Percentiles rank a stretch among this genome's conserved stretches.
These are phyloP conservation scores for Heterobasidion occidentale DNA, from an alignment of 1,284 basidiomycete genomes.

Conservation along the genomic window DNA sequence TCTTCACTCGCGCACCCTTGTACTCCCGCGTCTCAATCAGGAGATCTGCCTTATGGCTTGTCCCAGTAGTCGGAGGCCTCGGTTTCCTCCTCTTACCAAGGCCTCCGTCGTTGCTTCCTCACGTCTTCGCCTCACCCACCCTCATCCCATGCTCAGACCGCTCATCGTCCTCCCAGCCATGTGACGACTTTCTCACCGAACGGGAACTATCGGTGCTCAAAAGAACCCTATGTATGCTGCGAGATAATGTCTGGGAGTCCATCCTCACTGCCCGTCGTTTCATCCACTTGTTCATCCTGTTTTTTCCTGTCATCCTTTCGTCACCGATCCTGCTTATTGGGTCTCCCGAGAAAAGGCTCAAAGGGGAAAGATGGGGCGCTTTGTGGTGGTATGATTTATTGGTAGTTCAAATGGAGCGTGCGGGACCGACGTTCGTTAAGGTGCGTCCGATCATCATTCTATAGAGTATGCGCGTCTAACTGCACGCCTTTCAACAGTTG, in stretches of 20 bases:
- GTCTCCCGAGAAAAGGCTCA: conserved; percentile 38
- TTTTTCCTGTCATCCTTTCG: conserved; percentile 81
- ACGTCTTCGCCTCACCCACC: conserved; percentile 49
- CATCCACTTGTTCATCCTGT: conserved; percentile 76
- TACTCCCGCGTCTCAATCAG: conserved; percentile 12
- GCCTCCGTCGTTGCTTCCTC: conserved; percentile 30
- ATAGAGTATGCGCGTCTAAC: not conserved
- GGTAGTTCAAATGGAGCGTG: conserved; percentile 86
- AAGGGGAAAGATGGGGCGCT: conserved; percentile 77
- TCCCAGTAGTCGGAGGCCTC: conserved; percentile 49
- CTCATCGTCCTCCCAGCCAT: conserved; percentile 14
- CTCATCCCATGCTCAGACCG: conserved; percentile 50
- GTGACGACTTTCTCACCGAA: conserved; percentile 59
- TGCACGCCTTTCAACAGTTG: conserved; percentile 41
- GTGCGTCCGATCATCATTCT: conserved; percentile 29
- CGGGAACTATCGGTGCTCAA: conserved; percentile 36
- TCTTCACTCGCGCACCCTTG: conserved; percentile 17
- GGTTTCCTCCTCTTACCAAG: conserved; percentile 38
- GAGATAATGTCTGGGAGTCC: conserved; percentile 73
- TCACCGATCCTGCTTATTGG: conserved; percentile 86
- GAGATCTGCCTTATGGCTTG: conserved; percentile 38
- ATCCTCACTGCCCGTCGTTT: conserved; percentile 82
- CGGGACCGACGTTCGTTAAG: conserved; percentile 98
- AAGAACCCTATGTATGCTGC: conserved; percentile 37
- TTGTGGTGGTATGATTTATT: conserved; percentile 95